These are phyloP conservation scores for Ogataea populi-albae DNA, from an alignment of 805 yeast genomes.

Conservation along the genomic window DNA sequence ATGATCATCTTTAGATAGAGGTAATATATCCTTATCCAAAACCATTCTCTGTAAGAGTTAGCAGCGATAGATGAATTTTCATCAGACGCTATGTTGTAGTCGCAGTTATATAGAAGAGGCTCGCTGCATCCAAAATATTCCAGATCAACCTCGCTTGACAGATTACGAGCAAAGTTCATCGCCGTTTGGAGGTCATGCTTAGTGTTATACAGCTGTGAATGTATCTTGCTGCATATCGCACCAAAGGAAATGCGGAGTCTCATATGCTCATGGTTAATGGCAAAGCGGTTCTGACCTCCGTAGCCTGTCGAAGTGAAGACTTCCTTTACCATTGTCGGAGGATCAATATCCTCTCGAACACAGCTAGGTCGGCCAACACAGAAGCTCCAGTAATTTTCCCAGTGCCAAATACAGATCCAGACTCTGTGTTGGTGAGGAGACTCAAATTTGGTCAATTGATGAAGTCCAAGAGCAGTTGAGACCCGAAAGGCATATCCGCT, in stretches of 20 bases:
- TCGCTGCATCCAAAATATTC: slow-evolving; percentile 18
- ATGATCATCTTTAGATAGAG: slow-evolving; percentile 24
- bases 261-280: slow-evolving; percentile 22
- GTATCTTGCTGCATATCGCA: slow-evolving; percentile 17
- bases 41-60: slow-evolving; percentile 20
- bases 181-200: slow-evolving; percentile 20
- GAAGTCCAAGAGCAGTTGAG: slow-evolving; percentile 22
- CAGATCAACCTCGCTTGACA: slow-evolving; percentile 19
- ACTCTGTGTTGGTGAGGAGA: slow-evolving; percentile 17
- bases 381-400: slow-evolving; percentile 28
- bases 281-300: slow-evolving; percentile 18
- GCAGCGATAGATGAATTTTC: not conserved
- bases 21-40: slow-evolving; percentile 28
- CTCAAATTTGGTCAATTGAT: slow-evolving; percentile 13
- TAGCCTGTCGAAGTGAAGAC: slow-evolving; percentile 12
- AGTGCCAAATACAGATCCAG: slow-evolving; percentile 24
- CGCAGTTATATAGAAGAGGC: slow-evolving; percentile 5
- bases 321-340: slow-evolving; percentile 7
- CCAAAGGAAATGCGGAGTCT: slow-evolving; percentile 20
- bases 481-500: slow-evolving; percentile 20
- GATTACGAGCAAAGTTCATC: slow-evolving; percentile 16
- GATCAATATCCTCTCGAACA: slow-evolving; percentile 12
- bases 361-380: slow-evolving; percentile 26
- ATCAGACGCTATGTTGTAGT: slow-evolving; percentile 3
- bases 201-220: slow-evolving; percentile 20